Evolutionary conservation across 495 filamentous ascomycete genomes (phyloP).

Genomic region (Aspergillus sclerotiicarbonarius): DNA sequence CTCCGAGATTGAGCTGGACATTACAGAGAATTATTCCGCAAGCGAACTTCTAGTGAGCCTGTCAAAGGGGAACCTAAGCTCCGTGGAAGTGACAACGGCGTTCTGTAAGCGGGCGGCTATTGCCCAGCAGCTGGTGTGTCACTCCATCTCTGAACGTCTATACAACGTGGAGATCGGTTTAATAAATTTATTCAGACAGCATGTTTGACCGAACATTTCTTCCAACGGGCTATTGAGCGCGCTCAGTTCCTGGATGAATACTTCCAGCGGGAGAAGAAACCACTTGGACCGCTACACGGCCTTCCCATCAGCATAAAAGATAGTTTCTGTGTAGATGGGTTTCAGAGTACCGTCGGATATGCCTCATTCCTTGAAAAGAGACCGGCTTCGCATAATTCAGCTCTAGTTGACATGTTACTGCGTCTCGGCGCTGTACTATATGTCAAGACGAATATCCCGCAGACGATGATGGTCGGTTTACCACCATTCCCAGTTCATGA

Average conservation of each 20-base stretch:
- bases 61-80: not conserved
- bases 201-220: slow-evolving; percentile 46
- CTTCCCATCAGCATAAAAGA: slow-evolving; percentile 65
- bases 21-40: not conserved
- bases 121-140: not conserved
- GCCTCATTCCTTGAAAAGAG: slow-evolving; percentile 51
- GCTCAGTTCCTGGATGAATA: slow-evolving; percentile 46
- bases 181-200: slow-evolving; percentile 20
- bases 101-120: not conserved
- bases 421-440: slow-evolving; percentile 49
- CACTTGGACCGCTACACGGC: slow-evolving; percentile 60
- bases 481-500: too few relatives aligned
- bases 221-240: slow-evolving; percentile 34
- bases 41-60: not conserved
- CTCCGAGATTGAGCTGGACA: not conserved
- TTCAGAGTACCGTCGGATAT: slow-evolving; percentile 32
- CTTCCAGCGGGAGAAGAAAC: slow-evolving; percentile 30
- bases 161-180: not conserved
- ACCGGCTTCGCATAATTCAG: slow-evolving; percentile 38
- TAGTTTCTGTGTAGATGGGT: slow-evolving; percentile 53
- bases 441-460: slow-evolving; percentile 61
- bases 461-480: slow-evolving; percentile 20
- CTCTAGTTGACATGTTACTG: slow-evolving; percentile 36
- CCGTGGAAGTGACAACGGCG: not conserved
- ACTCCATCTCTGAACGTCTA: not conserved